phyloP scores from a whole-genome alignment of 192 early-diverging fungal genomes.

The Mortierella claussenii region DNA sequence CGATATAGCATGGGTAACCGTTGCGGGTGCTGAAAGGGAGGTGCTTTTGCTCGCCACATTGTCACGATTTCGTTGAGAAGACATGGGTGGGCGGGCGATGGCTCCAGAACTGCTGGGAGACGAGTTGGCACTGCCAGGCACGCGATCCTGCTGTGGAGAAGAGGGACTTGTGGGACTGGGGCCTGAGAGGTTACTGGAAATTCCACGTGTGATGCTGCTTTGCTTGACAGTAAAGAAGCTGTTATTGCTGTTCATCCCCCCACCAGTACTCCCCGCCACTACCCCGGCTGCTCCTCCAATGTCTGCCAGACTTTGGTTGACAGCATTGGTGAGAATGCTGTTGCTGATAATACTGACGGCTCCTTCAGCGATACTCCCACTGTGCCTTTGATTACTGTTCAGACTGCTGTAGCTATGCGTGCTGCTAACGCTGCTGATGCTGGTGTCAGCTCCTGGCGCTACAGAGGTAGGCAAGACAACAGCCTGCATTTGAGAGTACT shows the following conservation, averaged over 20 bases:
- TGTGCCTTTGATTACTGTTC: conserved; percentile 20
- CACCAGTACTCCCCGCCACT: too few relatives aligned
- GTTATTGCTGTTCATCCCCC: conserved; percentile 45
- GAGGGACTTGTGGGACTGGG: conserved; percentile 4
- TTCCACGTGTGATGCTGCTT: conserved; percentile 13
- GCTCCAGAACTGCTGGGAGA: conserved; percentile 22
- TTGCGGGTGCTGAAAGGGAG: conserved; percentile 22
- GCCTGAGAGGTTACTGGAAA: not conserved
- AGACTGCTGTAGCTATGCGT: conserved; percentile 19
- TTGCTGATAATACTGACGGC: conserved; percentile 40
- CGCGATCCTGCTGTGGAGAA: conserved; percentile 2
- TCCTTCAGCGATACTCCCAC: conserved; percentile 2
- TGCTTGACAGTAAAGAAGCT: conserved; percentile 40
- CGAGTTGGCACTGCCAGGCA: conserved; percentile 3
- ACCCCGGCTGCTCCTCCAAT: too few relatives aligned
- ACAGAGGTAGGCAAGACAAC: not conserved
- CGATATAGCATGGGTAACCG: not conserved
- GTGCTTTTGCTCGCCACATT: conserved; percentile 15
- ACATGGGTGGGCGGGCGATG: conserved; percentile 41
- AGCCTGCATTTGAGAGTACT: conserved; percentile 3
- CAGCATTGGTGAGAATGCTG: conserved; percentile 38
- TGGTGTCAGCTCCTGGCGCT: conserved; percentile 26
- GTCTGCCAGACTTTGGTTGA: conserved; percentile 23
- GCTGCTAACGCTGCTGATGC: conserved; percentile 32
- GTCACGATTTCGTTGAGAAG: conserved; percentile 29